Percentiles rank a stretch among this genome's conserved stretches.
These are phyloP conservation scores for Hypomyces rosellus DNA, from an alignment of 2,329 filamentous ascomycete species.

Conservation along the genomic window DNA sequence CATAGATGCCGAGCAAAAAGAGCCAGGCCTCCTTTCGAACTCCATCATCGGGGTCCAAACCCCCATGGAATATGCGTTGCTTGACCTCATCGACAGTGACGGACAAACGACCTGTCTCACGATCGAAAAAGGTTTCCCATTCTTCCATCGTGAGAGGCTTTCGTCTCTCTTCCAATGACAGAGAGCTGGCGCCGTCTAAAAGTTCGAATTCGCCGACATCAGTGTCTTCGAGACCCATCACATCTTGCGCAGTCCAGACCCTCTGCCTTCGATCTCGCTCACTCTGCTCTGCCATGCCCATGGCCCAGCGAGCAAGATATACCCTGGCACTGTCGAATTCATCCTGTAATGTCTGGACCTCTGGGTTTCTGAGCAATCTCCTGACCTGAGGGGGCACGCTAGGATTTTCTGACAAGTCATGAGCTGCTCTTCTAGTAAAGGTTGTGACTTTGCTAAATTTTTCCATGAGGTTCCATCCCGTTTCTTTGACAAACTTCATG, in stretches of 20 bases:
- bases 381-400: constrained; percentile 84
- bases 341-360: constrained; percentile 91
- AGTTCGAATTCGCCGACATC: constrained; percentile 95
- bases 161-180: constrained; percentile 70
- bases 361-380: constrained; percentile 78
- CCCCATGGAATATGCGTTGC: constrained; percentile 94
- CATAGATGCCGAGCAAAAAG: constrained; percentile 83
- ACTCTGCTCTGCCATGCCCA: constrained; percentile 97
- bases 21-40: constrained; percentile 96
- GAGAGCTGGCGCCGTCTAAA: constrained; percentile 67
- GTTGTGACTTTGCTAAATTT: constrained; percentile 97
- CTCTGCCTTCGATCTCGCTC: constrained; percentile 78
- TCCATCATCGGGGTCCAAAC: constrained; percentile 79
- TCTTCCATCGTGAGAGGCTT: constrained; percentile 74
- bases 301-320: constrained; percentile 94
- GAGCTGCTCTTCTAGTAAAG: constrained; percentile 85
- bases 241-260: constrained; percentile 89
- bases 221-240: constrained; percentile 89
- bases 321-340: constrained; percentile 95
- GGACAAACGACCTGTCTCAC: constrained; percentile 63
- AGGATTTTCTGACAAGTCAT: constrained; percentile 86
- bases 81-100: constrained; percentile 90
- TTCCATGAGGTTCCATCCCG: constrained; percentile 92
- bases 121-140: constrained; percentile 88
- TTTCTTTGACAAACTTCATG: constrained; percentile 88